Percentiles rank a stretch among this genome's conserved stretches.
phyloP scores from a whole-genome alignment of 179 eudicot genomes.

The Silene coronaria region DNA sequence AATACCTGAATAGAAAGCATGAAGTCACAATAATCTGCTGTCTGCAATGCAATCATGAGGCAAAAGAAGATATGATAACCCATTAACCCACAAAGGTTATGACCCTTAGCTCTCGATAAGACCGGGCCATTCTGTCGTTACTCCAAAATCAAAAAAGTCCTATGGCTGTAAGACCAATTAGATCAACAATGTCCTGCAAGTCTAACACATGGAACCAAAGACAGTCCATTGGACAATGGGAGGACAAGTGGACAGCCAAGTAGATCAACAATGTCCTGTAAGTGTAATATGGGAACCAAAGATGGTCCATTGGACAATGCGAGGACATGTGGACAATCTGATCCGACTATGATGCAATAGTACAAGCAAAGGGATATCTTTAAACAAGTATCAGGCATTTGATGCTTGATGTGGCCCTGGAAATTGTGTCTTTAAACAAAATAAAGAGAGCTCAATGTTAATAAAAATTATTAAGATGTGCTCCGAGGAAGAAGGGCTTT shows the following conservation, averaged over 20 bases:
- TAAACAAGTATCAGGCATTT: background rate
- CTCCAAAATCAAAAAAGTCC: background rate
- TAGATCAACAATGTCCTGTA: background rate
- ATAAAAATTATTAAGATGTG: background rate
- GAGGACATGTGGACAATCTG: background rate
- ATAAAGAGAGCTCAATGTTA: background rate
- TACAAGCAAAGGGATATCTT: background rate
- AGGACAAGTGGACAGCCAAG: background rate
- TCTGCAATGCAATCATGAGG: background rate
- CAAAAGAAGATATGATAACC: background rate
- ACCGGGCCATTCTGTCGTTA: background rate
- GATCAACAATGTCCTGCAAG: background rate
- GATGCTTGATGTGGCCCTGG: background rate
- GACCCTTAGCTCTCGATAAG: background rate
- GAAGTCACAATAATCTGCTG: slow-evolving; percentile 5
- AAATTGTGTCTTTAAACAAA: background rate
- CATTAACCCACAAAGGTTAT: background rate
- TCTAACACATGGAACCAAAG: background rate
- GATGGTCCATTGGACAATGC: background rate
- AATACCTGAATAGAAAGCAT: slow-evolving; percentile 53
- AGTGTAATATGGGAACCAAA: background rate
- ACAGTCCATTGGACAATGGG: background rate
- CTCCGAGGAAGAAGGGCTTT: background rate
- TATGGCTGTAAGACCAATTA: background rate
- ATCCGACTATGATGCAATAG: background rate